phyloP scores from a whole-genome alignment of 257 asterid genomes.

The Coffea canephora region DNA sequence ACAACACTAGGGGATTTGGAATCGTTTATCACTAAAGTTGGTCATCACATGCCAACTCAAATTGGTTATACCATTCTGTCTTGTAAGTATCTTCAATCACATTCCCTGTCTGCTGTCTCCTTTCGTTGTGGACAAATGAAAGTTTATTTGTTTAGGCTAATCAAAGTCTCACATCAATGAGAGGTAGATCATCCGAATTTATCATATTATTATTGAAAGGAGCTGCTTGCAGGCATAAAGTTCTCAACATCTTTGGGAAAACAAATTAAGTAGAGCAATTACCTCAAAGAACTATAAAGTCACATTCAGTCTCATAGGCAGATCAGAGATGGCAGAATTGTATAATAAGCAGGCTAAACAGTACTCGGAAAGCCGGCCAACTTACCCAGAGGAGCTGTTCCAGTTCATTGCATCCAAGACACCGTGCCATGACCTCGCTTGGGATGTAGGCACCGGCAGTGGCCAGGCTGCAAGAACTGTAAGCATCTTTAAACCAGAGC shows the following conservation, averaged over 20 bases:
- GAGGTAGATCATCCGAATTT: not conserved
- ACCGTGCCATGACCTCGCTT: constrained; percentile 49
- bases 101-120: too few species aligned
- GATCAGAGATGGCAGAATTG: constrained; percentile 45
- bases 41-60: too few species aligned
- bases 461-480: constrained; percentile 76
- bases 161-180: not conserved
- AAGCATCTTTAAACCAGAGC: constrained; percentile 3
- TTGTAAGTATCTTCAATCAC: too few species aligned
- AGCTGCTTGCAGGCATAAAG: not conserved
- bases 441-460: constrained; percentile 80
- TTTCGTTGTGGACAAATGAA: too few species aligned
- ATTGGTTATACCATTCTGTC: too few species aligned
- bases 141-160: not conserved
- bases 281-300: not conserved
- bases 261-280: not conserved
- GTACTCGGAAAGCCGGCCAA: constrained; percentile 45
- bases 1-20: too few species aligned
- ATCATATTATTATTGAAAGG: too few species aligned
- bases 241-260: not conserved
- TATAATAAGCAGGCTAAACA: constrained; percentile 48
- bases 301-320: too few species aligned
- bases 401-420: constrained; percentile 58
- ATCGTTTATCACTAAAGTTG: too few species aligned
- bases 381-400: constrained; percentile 59